Base-by-base conservation (phyloP, 2,329 filamentous ascomycete genomes). In the Fonsecaea multimorphosa region DNA sequence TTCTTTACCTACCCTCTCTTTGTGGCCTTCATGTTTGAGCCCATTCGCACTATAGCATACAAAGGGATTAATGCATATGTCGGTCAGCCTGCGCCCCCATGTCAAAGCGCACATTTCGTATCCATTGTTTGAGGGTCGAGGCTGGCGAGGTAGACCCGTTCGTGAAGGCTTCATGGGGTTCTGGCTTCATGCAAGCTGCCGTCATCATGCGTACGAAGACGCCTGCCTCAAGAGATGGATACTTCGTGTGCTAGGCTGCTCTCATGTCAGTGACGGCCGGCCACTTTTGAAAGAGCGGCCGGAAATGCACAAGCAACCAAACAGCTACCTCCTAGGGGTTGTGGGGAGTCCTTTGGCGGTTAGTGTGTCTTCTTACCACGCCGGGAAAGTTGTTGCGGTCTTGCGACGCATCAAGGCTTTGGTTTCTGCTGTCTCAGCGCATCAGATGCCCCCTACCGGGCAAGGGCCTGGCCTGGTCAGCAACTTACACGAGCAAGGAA, bases 141-240 rank as follows among this genome's bases (percentile, higher is more conserved):
- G 44, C 44, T 24, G 44, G 24, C 44, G 44, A 49, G 19, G 22
- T 2, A 49, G 44, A 49, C 44, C 44, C 44, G 44, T 19, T 49
- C 9, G 22, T 24, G 19, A 52, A 52, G 31, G 32, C 32, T 55
- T 44, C n/a, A 14, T 31, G 49, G 32, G 2, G 36, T 16, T 40
- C 14, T 55, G 32, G 34, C 14, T 36, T 24, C 12, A 31, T 44
- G 49, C 51, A 54, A 40, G 32, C n/a, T 46, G 36, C 27, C 58
- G 36, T 61, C 58, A 61, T 54, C 51, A 38, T 62, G 59, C 36
- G 34, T 34, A 62, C 16, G 51, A n/a, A 52, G n/a, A 46, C 8
- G 46, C 22, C 22, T 36, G 24, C 29, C 52, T 55, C n/a, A 1
- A 32, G 12, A 32, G 24, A 55, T 36, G 29, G 52, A 55, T 29